Evolutionary conservation across 768 basidiomycete genomes (phyloP).

Genomic region (Lactarius evosmus): DNA sequence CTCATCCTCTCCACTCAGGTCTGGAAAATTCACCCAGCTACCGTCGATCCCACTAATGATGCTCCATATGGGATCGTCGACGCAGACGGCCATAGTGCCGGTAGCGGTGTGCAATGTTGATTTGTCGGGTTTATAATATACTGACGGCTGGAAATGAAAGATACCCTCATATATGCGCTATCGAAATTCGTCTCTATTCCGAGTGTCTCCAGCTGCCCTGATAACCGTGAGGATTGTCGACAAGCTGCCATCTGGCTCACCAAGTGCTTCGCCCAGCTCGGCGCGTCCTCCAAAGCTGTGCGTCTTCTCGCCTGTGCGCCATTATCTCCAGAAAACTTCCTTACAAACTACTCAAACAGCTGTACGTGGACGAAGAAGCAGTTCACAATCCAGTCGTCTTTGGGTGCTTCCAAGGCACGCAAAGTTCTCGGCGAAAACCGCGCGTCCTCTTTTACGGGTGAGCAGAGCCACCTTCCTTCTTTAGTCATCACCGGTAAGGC

Average conservation of each 20-base stretch:
- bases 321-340: background rate
- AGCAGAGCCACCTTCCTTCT: conserved; percentile 25
- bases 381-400: conserved; percentile 80
- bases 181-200: conserved; percentile 85
- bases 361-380: conserved; percentile 65
- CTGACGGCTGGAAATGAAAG: conserved; percentile 35
- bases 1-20: conserved; percentile 32
- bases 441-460: conserved; percentile 91
- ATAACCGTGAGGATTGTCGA: conserved; percentile 80
- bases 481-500: background rate
- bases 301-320: conserved; percentile 1
- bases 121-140: background rate
- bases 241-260: conserved; percentile 93
- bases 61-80: conserved; percentile 13
- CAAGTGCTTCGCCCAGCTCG: conserved; percentile 83
- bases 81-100: conserved; percentile 10
- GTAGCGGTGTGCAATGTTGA: conserved; percentile 9
- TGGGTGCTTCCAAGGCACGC: conserved; percentile 76
- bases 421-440: conserved; percentile 53
- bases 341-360: conserved; percentile 39
- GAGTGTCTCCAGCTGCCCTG: conserved; percentile 69
- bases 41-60: conserved; percentile 10
- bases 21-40: conserved; percentile 37
- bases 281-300: conserved; percentile 58
- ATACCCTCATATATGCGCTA: conserved; percentile 74